Conservation (phyloP, 345 rosid species). For the Odontarrhena argentea region DNA sequence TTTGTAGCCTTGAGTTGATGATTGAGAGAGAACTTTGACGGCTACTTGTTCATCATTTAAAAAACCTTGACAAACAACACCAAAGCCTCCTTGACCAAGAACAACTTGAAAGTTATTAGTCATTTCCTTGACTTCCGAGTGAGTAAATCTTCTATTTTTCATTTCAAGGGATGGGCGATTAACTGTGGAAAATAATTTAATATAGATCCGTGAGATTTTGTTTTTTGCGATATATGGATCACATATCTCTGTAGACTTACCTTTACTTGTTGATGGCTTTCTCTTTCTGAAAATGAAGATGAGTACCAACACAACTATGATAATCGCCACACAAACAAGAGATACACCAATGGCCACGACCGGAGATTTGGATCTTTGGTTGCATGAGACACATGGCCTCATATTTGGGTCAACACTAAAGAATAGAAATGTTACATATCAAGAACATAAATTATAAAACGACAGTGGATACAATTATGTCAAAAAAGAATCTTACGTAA, state of each 20-base stretch:
- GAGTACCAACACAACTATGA: constrained; percentile 24
- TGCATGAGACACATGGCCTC: constrained; percentile 25
- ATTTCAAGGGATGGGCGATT: constrained; percentile 19
- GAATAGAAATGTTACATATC: constrained; percentile 11
- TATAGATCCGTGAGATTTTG: not conserved
- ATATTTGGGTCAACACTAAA: constrained; percentile 47
- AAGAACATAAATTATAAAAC: not conserved
- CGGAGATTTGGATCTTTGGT: not conserved
- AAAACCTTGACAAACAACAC: constrained; percentile 50
- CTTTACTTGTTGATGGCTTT: not conserved
- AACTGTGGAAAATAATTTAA: not conserved
- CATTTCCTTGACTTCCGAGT: constrained; percentile 39
- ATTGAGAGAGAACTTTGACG: constrained; percentile 52
- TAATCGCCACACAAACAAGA: constrained; percentile 6
- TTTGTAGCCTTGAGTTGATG: constrained; percentile 48
- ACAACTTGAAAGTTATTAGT: constrained; percentile 45
- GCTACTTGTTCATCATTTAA: constrained; percentile 51
- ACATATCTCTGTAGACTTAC: too few relatives aligned
- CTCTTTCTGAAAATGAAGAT: constrained; percentile 9
- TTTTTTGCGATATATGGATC: not conserved
- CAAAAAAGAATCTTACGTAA: constrained; percentile 32
- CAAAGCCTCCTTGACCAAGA: constrained; percentile 59
- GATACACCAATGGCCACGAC: constrained; percentile 27
- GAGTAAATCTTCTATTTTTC: constrained; percentile 38
- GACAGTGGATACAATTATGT: not conserved